These are phyloP conservation scores for Flaveria trinervia DNA, from an alignment of 129 eudicot genomes.

Conservation along the genomic window DNA sequence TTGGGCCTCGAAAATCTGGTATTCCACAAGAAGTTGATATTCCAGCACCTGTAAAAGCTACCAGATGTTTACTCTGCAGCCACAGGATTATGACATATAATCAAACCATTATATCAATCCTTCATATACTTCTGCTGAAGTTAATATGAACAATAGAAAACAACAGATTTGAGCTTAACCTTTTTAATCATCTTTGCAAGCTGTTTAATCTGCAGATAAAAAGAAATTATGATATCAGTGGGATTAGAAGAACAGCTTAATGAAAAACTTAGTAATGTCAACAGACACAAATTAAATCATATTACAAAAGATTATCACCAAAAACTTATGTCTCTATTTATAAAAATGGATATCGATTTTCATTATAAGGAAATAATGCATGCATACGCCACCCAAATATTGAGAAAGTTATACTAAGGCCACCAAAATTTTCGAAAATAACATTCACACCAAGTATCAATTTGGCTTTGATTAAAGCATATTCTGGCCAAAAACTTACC, in stretches of 20 bases:
- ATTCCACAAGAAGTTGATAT: constrained; percentile 98
- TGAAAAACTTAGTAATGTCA: not conserved
- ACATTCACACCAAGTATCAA: not conserved
- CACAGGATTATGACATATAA: constrained; percentile 5
- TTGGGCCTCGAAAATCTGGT: constrained; percentile 99
- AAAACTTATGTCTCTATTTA: not conserved
- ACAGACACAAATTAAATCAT: not conserved
- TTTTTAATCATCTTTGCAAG: constrained; percentile 52
- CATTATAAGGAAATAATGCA: not conserved
- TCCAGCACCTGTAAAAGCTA: constrained; percentile 98
- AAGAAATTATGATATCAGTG: constrained; percentile 19
- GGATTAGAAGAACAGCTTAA: constrained; percentile 9
- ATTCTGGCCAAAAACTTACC: not conserved
- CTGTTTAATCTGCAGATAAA: constrained; percentile 43
- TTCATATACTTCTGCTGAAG: not conserved
- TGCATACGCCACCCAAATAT: not conserved
- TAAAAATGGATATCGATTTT: not conserved
- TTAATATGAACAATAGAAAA: not conserved
- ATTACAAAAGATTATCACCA: not conserved
- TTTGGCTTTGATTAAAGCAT: not conserved
- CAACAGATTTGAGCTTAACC: constrained; percentile 32
- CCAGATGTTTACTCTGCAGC: constrained; percentile 96
- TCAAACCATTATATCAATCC: not conserved
- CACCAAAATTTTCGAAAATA: not conserved
- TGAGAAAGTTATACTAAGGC: not conserved